These are phyloP conservation scores for Excoecaria cochinchinensis DNA, from an alignment of 345 rosid genomes.

Conservation along the genomic window DNA sequence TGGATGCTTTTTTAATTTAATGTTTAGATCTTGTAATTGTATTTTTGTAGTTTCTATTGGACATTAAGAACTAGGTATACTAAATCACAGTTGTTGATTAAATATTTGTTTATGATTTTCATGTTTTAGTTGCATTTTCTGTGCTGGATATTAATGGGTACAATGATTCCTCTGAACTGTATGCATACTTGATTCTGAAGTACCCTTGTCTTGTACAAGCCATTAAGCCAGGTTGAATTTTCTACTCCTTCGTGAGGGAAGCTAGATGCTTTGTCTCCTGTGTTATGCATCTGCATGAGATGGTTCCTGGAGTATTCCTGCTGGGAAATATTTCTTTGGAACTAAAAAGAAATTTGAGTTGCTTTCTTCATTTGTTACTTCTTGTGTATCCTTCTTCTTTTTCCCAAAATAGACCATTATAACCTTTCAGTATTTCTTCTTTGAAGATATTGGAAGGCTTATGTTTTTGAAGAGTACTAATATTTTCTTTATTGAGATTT, in stretches of 20 bases:
- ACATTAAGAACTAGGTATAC: background rate
- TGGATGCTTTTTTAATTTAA: background rate
- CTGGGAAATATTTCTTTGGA: background rate
- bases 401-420: background rate
- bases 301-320: background rate
- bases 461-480: constrained; percentile 7
- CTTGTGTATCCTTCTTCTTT: background rate
- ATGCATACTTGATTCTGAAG: background rate
- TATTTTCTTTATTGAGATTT: background rate
- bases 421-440: background rate
- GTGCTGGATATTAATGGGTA: background rate
- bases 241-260: background rate
- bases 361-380: background rate
- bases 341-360: background rate
- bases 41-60: background rate
- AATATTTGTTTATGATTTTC: background rate
- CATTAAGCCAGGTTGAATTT: background rate
- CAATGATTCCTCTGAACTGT: background rate
- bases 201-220: background rate
- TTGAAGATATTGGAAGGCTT: background rate
- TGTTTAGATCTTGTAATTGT: background rate
- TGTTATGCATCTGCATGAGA: background rate
- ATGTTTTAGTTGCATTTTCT: background rate
- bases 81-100: background rate
- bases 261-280: background rate